Evolutionary conservation across 1,284 basidiomycete genomes (phyloP), one percentile per base, ranked within the genome.

Genomic region (Pyrrhoderma noxium): DNA sequence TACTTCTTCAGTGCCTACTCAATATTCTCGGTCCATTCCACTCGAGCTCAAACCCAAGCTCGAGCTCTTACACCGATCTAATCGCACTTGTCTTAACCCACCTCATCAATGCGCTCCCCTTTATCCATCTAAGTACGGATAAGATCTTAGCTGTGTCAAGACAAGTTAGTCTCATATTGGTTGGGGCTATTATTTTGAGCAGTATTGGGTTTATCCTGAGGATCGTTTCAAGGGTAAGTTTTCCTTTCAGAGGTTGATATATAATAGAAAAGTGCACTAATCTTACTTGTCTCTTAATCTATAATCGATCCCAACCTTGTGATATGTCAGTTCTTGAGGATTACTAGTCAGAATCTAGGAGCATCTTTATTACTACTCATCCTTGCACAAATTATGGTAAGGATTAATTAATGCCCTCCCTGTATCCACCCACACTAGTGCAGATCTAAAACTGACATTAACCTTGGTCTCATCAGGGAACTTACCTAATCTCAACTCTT

Each of bases 351-450:
- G 22, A 85, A 75, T 49, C 68, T 84, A 3, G 80, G 81, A 31
- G 80, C 83, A 9, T 83, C 82, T 1, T 65, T 89, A 43, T 82
- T 89, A 74, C 61, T 89, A 22, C 74, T 89, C 31, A 65, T 85
- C 11, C 71, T 89, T 13, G 82, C 86, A 7, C 85, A 89, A 61
- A 70, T 89, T 40, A 88, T 89, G 85, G 86, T 85, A 60, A 25
- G 72, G n/a, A n/a, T n/a, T n/a, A n/a, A n/a, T n/a, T n/a, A n/a
- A n/a, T n/a, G n/a, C n/a, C n/a, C n/a, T n/a, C n/a, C n/a, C n/a
- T n/a, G n/a, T n/a, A n/a, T n/a, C n/a, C n/a, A n/a, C n/a, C n/a
- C n/a, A n/a, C n/a, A n/a, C n/a, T n/a, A n/a, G n/a, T n/a, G n/a
- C n/a, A n/a, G n/a, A n/a, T n/a, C n/a, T n/a, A n/a, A n/a, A n/a